Evolutionary conservation across 75 land plant genomes (phyloP).

Genomic region (Chamaecyparis obtusa): DNA sequence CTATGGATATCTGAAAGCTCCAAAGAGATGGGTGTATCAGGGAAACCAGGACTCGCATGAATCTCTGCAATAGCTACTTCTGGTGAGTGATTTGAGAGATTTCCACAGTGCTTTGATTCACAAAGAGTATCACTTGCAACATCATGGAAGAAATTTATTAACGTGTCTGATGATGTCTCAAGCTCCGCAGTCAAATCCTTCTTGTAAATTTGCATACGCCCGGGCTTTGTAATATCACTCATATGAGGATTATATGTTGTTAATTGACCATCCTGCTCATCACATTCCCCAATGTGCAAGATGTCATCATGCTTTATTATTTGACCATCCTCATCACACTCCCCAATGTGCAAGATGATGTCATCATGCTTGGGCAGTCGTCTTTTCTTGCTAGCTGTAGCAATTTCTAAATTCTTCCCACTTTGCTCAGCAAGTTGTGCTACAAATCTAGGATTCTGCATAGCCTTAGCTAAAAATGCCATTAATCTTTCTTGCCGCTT

Average conservation of each 20-base stretch:
- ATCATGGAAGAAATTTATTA: constrained; percentile 39
- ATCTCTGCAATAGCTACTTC: constrained; percentile 35
- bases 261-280: constrained; percentile 39
- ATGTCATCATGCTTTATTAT: constrained; percentile 31
- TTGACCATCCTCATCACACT: constrained; percentile 39
- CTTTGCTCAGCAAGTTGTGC: constrained; percentile 45
- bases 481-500: constrained; percentile 53
- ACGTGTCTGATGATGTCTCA: constrained; percentile 41
- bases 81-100: constrained; percentile 20
- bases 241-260: constrained; percentile 13
- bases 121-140: constrained; percentile 44
- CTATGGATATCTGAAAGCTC: constrained; percentile 54
- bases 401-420: constrained; percentile 39
- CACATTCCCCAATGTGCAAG: constrained; percentile 27
- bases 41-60: constrained; percentile 24
- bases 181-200: constrained; percentile 46
- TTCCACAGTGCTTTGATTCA: constrained; percentile 41
- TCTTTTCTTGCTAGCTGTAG: constrained; percentile 52
- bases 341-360: constrained; percentile 18
- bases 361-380: constrained; percentile 46
- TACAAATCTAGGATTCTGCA: constrained; percentile 51
- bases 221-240: constrained; percentile 33
- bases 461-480: constrained; percentile 48
- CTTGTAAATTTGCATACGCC: constrained; percentile 24
- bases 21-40: constrained; percentile 23